Conservation (phyloP, 352 stramenopile species). For the Phytophthora capsici region DNA sequence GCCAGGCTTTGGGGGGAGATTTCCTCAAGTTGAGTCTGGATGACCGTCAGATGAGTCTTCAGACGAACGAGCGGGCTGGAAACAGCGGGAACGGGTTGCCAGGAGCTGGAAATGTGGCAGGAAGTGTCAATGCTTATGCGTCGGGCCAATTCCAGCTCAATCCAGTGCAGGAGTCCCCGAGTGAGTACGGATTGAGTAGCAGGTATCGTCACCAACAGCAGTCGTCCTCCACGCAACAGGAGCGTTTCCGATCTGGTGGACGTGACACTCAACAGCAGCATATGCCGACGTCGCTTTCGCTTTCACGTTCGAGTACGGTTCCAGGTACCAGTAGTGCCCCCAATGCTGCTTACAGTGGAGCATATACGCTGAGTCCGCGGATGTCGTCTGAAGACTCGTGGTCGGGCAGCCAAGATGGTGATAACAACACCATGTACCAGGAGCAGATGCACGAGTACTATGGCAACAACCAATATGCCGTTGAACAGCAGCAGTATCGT, state of each 20-base stretch:
- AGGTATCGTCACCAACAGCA: conserved; percentile 34
- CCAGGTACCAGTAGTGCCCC: conserved; percentile 44
- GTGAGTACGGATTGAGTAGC: conserved; percentile 40
- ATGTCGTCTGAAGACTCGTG: conserved; percentile 58
- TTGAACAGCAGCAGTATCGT: conserved; percentile 30
- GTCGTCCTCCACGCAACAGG: conserved; percentile 22
- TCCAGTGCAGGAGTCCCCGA: conserved; percentile 48
- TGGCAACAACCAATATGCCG: conserved; percentile 33
- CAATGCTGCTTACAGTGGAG: conserved; percentile 37
- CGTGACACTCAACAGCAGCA: conserved; percentile 25
- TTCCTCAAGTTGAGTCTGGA: conserved; percentile 80
- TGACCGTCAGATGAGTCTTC: conserved; percentile 59
- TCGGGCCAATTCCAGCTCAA: conserved; percentile 64
- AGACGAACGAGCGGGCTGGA: conserved; percentile 28
- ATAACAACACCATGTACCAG: conserved; percentile 45
- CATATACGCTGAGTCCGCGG: conserved; percentile 54
- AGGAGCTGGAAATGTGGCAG: conserved; percentile 6
- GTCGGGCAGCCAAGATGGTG: conserved; percentile 56
- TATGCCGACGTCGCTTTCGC: conserved; percentile 41
- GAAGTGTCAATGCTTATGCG: conserved; percentile 37
- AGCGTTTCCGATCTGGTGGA: conserved; percentile 30
- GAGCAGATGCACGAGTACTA: conserved; percentile 63
- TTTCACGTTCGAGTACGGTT: conserved; percentile 43
- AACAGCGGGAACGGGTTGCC: conserved; percentile 7
- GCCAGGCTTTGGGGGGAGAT: conserved; percentile 75